Evolutionary conservation across 345 rosid species (phyloP), one percentile per base, ranked within the genome.

Genomic region (Luvunga scandens): DNA sequence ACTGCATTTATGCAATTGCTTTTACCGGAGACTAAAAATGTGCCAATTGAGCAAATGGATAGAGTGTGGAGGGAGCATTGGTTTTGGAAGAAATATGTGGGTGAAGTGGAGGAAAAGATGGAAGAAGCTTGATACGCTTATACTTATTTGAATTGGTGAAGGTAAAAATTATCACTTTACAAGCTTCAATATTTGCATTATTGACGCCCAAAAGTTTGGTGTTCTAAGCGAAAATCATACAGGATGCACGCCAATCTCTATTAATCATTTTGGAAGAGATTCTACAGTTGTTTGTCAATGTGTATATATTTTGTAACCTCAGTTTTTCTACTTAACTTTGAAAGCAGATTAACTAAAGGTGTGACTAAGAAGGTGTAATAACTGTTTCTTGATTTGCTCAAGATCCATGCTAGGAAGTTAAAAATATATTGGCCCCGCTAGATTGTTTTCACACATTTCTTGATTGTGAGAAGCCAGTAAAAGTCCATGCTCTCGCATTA

Each of bases 21-120:
- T 67, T 30, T 88, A 66, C 91, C 89, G 1, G 89, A 88, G 85
- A 88, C 91, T 2, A 88, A 86, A 66, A 80, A 72, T 9, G 25
- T 85, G 50, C 91, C 89, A 1, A 86, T 88, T 56, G 91, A 86
- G 85, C 66, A 74, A 63, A 85, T 86, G 88, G 88, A 85, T 2
- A 72, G 25, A 18, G 86, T 88, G 55, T 88, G 91, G 91, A 83
- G 59, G 55, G 80, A 80, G 69, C 91, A 86, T 18, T 79, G 87
- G 87, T 79, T 85, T 73, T 88, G 91, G 91, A 82, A 71, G 77
- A 79, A 77, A 73, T 56, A 80, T 69, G 83, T 84, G 27, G 83
- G 57, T 13, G 85, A 77, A 59, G 50, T 22, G 3, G 62, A 61
- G 5, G 84, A 75, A 5, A 71, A 68, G 9, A 24, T 53, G 24